Percentiles rank a stretch among this genome's conserved stretches.
These are phyloP conservation scores for Pseudogymnoascus sp. DNA, from an alignment of 2,329 filamentous ascomycete genomes.

Conservation along the genomic window DNA sequence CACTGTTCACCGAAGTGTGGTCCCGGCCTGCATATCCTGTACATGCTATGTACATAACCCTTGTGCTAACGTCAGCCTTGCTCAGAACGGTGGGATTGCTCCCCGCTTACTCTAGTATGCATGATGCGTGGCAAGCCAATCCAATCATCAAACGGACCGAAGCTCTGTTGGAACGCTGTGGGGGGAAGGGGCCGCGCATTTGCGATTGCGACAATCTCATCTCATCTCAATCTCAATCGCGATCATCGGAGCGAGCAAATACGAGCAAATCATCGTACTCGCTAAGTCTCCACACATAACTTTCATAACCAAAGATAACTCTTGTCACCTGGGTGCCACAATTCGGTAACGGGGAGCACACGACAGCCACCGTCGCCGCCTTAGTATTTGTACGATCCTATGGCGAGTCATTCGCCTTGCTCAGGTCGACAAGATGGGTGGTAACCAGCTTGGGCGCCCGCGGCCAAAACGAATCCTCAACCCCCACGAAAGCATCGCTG, in stretches of 20 bases:
- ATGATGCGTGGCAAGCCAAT: neutral
- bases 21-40: neutral
- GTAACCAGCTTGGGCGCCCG: neutral
- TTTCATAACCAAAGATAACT: neutral
- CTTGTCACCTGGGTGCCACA: neutral
- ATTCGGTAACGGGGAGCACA: neutral
- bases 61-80: neutral
- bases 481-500: neutral
- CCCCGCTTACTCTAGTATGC: neutral
- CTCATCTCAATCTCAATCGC: neutral
- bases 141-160: neutral
- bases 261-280: neutral
- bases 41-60: neutral
- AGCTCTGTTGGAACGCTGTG: neutral
- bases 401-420: neutral
- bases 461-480: neutral
- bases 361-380: neutral
- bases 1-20: neutral
- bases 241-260: neutral
- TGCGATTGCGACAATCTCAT: neutral
- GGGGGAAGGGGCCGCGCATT: neutral
- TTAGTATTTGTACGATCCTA: neutral
- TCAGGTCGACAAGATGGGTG: neutral
- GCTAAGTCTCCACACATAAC: neutral
- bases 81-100: neutral